Conservation (phyloP, 306 rosid species). For the Erythrophleum fordii region DNA sequence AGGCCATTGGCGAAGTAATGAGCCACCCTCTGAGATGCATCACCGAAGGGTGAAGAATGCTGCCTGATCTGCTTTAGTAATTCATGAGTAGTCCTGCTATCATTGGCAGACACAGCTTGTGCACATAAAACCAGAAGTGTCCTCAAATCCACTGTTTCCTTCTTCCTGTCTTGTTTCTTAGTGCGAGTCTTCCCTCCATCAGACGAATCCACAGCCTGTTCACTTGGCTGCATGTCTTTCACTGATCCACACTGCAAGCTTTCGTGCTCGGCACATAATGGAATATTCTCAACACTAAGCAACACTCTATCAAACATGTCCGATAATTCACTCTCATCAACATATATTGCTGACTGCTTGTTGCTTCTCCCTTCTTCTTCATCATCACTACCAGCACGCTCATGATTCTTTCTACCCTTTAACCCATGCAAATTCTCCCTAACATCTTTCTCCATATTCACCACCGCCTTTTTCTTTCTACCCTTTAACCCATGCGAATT, state of each 20-base stretch:
- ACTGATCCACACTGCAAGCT: conserved; percentile 18
- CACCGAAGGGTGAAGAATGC: conserved; percentile 67
- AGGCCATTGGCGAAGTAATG: conserved; percentile 68
- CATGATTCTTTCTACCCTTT: conserved; percentile 59
- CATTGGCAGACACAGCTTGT: conserved; percentile 67
- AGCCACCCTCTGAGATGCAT: conserved; percentile 71
- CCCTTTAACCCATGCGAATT: conserved; percentile 44
- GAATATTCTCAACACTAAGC: conserved; percentile 53
- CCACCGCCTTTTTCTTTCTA: conserved; percentile 42
- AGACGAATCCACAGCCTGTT: conserved; percentile 19
- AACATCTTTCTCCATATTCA: conserved; percentile 41
- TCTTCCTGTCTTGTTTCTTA: conserved; percentile 55
- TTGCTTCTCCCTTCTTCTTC: conserved; percentile 57
- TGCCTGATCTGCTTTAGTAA: conserved; percentile 71
- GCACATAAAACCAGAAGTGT: conserved; percentile 67
- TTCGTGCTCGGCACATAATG: conserved; percentile 42
- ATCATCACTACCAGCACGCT: conserved; percentile 43
- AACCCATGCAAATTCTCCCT: conserved; percentile 45
- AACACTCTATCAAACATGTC: conserved; percentile 60
- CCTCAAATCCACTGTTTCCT: conserved; percentile 67
- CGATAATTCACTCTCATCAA: conserved; percentile 56
- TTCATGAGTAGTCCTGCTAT: conserved; percentile 64
- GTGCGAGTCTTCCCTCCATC: conserved; percentile 50
- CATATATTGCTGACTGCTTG: conserved; percentile 54
- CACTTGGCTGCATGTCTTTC: conserved; percentile 21